Percentiles rank a stretch among this genome's conserved stretches.
phyloP scores from a whole-genome alignment of 495 filamentous ascomycete species.

The Penicillium herquei region DNA sequence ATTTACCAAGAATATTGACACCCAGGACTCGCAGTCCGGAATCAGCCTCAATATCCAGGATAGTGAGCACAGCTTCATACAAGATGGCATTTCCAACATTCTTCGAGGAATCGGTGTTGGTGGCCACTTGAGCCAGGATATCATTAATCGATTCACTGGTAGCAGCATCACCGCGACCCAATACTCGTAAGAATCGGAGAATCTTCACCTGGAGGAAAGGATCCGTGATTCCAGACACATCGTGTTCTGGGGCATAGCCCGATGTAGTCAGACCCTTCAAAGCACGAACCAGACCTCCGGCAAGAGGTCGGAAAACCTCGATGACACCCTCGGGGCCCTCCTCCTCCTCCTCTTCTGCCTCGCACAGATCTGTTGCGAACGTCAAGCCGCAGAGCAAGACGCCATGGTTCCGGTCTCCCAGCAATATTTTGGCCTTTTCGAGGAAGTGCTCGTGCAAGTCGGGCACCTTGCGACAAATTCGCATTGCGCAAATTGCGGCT shows the following conservation, averaged over 20 bases:
- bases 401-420: conserved; percentile 91
- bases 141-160: conserved; percentile 98
- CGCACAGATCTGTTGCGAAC: conserved; percentile 86
- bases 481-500: conserved; percentile 99
- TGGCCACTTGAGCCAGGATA: conserved; percentile 95
- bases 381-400: conserved; percentile 92
- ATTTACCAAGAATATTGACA: conserved; percentile 98
- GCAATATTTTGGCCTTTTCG: conserved; percentile 85
- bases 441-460: conserved; percentile 96
- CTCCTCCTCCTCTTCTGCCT: conserved; percentile 85
- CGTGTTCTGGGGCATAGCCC: conserved; percentile 96
- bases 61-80: conserved; percentile 95
- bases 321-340: conserved; percentile 81
- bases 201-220: conserved; percentile 99
- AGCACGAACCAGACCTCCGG: conserved; percentile 76
- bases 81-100: conserved; percentile 98
- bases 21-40: conserved; percentile 89
- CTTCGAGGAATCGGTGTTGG: conserved; percentile 96
- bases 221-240: conserved; percentile 96
- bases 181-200: conserved; percentile 75
- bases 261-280: conserved; percentile 89
- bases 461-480: conserved; percentile 95
- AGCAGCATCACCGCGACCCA: conserved; percentile 81
- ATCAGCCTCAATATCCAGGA: conserved; percentile 97
- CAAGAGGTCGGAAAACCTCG: conserved; percentile 83